Conservation (phyloP, 495 filamentous ascomycete genomes). For the Penicillium pulvis region DNA sequence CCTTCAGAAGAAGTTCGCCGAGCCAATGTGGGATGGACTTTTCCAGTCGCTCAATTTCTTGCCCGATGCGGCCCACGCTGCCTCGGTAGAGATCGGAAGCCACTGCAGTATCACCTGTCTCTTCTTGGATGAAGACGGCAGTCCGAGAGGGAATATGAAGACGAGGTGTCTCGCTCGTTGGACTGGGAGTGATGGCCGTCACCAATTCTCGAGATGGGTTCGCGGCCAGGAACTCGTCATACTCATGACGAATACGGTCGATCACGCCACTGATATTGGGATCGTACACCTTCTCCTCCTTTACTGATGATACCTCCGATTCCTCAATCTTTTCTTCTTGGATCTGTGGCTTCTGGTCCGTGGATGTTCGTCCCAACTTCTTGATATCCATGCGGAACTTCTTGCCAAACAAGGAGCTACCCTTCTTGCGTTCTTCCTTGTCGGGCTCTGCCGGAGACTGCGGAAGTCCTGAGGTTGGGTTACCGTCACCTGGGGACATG, state of each 20-base stretch:
- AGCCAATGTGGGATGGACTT: constrained; percentile 86
- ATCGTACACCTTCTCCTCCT: constrained; percentile 77
- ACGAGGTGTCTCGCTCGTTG: constrained; percentile 81
- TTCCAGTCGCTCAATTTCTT: constrained; percentile 82
- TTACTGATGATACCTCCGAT: constrained; percentile 63
- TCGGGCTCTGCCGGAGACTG: constrained; percentile 67
- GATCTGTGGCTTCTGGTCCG: constrained; percentile 72
- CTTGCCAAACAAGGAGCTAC: constrained; percentile 73
- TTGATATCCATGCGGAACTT: constrained; percentile 89
- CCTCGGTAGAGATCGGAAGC: constrained; percentile 91
- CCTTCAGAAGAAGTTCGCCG: constrained; percentile 81
- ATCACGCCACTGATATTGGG: constrained; percentile 81
- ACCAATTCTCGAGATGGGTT: constrained; percentile 55
- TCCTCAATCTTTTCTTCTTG: constrained; percentile 82
- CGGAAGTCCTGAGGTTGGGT: constrained; percentile 47
- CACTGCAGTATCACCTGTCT: constrained; percentile 81
- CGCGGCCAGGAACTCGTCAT: constrained; percentile 69
- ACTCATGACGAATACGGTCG: constrained; percentile 74
- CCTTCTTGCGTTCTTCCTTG: constrained; percentile 71
- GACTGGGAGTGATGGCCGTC: constrained; percentile 72
- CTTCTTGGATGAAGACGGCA: constrained; percentile 92
- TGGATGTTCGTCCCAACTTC: constrained; percentile 77
- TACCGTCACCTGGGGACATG: constrained; percentile 51
- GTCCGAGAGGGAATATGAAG: constrained; percentile 77
- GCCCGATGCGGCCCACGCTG: constrained; percentile 73